Evolutionary conservation across 768 basidiomycete species (phyloP), one percentile per base, ranked within the genome.

Genomic region (Tulasnella calospora): DNA sequence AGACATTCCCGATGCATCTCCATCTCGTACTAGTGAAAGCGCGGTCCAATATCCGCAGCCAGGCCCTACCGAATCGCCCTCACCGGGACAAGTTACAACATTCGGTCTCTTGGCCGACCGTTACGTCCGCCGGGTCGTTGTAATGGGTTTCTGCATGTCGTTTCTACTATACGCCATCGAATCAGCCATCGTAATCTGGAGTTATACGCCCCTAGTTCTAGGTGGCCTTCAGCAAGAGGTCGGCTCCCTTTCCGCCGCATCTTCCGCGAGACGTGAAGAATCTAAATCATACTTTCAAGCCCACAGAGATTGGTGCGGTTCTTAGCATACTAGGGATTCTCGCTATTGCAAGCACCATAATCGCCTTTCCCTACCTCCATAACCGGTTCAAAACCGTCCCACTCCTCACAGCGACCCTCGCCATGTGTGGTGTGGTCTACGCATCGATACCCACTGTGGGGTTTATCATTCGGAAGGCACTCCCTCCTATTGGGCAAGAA

Each of bases 181-280:
- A 71, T 88, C 90, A 17, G 88, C 90, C 15, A 92, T 92, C 80
- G 89, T 91, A 10, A 85, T 92, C 46, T 91, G 89, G 81, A 90
- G 89, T 79, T 92, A 90, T 82, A 89, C 91, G 15, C 86, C 89
- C 4, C 23, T 92, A 55, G 79, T 85, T 51, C 81, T 84, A 3
- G 92, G 91, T 36, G 91, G 92, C 0, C 84, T 92, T 0, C 85
- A 86, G 19, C 90, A 91, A 81, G 86, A 88, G 36, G 90, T 91
- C 81, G 82, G 90, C 44, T 83, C 7, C 35, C 9, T n/a, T 27
- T 15, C 47, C 35, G 27, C 36, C 21, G 21, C 10, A 23, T n/a
- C 17, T 27, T 10, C 9, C 38, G 0, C 35, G 6, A 51, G 17
- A 30, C 51, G 47, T 27, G 0, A 21, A 8, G 12, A 46, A 6